Base-by-base conservation (phyloP, 2,329 filamentous ascomycete genomes). In the Phoma sp. region DNA sequence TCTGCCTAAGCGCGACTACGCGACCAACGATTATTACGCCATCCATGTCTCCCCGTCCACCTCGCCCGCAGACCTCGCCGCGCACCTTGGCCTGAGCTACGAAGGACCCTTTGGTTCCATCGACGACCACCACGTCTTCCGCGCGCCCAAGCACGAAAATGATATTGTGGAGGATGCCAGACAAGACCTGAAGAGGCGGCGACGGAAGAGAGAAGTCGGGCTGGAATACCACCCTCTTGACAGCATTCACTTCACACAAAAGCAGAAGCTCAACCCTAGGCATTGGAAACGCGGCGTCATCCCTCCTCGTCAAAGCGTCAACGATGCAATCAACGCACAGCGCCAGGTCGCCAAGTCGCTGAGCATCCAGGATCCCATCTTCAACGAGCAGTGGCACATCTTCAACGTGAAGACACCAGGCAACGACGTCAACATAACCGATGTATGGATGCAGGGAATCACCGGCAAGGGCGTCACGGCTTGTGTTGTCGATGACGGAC, bases 381-480 rank as follows among this genome's bases (percentile, higher is more conserved):
- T 98, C 76, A 81, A 84, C 37, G 89, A 96, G 52, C 95, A 99
- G 76, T 99, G 95, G 95, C 95, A 99, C 81, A 79, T 99, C 41
- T 88, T 89, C 79, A 99, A 99, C 72, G 82, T 89, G 0, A 72
- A 89, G 5, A 86, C 96, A 65, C 72, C 86, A 0, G 93, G 93
- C 5, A 90, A 98, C 75, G 95, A 99, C 72, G 84, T 99, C 68
- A 99, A 99, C 68, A 92, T 98, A n/a, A 96, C 92, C 0, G 91
- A 88, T 10, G 83, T 98, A 5, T 99, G 95, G 95, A 73, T 91
- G 65, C 86, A 95, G 64, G 93, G 93, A 4, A 88, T 97, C 52
- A 98, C 93, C 0, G 95, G 95, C 48, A 86, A 91, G 66, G 93
- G 93, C 57, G 84, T 89, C 14, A 96, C 91, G 1, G 91, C 96